Percentiles rank a stretch among this genome's conserved stretches.
These are phyloP conservation scores for Penicillium thymicola DNA, from an alignment of 2,329 filamentous ascomycete species.

Conservation along the genomic window DNA sequence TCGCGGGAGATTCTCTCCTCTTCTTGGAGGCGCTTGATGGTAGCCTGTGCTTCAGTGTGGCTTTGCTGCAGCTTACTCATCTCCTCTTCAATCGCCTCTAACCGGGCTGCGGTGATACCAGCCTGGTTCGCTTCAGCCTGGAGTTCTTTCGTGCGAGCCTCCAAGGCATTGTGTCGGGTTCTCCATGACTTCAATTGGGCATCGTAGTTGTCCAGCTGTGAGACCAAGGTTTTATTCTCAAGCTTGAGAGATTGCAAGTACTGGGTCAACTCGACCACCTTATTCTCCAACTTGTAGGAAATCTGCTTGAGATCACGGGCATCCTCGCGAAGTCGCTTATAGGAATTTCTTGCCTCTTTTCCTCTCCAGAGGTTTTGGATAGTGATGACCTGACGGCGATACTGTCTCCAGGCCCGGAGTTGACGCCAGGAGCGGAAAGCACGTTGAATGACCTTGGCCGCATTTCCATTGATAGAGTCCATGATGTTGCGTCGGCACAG, in stretches of 20 bases:
- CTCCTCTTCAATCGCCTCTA: constrained; percentile 90
- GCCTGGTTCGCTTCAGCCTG: constrained; percentile 97
- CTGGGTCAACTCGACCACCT: constrained; percentile 97
- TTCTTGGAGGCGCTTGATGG: constrained; percentile 90
- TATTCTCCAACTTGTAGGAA: constrained; percentile 98
- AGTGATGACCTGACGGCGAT: constrained; percentile 82
- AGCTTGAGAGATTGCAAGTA: constrained; percentile 86
- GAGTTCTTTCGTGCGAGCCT: constrained; percentile 86
- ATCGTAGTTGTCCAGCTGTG: constrained; percentile 93
- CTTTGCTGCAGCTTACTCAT: constrained; percentile 86
- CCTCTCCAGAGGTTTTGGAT: constrained; percentile 94
- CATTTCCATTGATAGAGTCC: constrained; percentile 90
- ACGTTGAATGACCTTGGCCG: constrained; percentile 84
- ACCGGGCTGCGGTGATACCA: constrained; percentile 85
- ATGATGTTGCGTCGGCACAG: constrained; percentile 86
- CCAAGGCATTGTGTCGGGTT: constrained; percentile 82
- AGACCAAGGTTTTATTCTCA: constrained; percentile 85
- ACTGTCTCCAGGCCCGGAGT: constrained; percentile 77
- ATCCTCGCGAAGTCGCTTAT: constrained; percentile 91
- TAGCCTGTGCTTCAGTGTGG: constrained; percentile 85
- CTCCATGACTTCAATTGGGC: constrained; percentile 95
- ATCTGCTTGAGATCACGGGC: constrained; percentile 98
- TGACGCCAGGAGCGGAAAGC: constrained; percentile 80
- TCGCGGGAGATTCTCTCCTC: constrained; percentile 86
- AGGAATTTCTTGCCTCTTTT: constrained; percentile 71